Percentiles rank a stretch among this genome's conserved stretches.
Evolutionary conservation across 371 early-diverging fungal species (phyloP).

Genomic region (Mucor velutinosus): DNA sequence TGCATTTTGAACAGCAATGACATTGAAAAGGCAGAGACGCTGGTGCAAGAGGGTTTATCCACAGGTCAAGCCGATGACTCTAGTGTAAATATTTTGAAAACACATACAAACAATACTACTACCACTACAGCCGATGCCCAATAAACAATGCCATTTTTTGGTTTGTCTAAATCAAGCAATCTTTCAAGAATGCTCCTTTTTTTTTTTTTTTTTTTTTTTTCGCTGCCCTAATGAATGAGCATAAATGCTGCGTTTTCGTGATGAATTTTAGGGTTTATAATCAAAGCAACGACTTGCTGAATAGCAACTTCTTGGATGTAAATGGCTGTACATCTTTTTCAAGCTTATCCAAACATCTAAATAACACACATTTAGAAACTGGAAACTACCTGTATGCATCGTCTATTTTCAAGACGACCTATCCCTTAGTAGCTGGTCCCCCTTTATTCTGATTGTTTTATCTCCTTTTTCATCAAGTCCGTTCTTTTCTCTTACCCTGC

Average conservation of each 20-base stretch:
- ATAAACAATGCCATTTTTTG: not conserved
- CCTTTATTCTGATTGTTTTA: not conserved
- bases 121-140: not conserved
- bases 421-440: constrained; percentile 1
- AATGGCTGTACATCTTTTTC: not conserved
- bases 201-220: no score
- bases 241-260: not conserved
- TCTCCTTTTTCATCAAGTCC: not conserved
- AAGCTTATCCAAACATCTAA: not conserved
- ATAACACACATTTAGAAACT: not conserved
- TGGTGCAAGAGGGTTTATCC: constrained; percentile 7
- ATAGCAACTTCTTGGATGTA: not conserved
- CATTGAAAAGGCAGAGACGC: not conserved
- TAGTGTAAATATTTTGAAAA: constrained; percentile 15
- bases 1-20: not conserved
- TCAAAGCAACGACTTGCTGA: not conserved
- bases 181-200: constrained; percentile 1
- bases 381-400: not conserved
- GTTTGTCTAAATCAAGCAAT: not conserved
- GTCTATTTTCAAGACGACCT: constrained; percentile 6
- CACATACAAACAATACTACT: not conserved
- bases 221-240: not conserved
- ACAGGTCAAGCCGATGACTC: constrained; percentile 16
- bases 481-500: not conserved
- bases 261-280: not conserved